phyloP scores from a whole-genome alignment of 2,329 filamentous ascomycete genomes.

The Cercospora sp. region DNA sequence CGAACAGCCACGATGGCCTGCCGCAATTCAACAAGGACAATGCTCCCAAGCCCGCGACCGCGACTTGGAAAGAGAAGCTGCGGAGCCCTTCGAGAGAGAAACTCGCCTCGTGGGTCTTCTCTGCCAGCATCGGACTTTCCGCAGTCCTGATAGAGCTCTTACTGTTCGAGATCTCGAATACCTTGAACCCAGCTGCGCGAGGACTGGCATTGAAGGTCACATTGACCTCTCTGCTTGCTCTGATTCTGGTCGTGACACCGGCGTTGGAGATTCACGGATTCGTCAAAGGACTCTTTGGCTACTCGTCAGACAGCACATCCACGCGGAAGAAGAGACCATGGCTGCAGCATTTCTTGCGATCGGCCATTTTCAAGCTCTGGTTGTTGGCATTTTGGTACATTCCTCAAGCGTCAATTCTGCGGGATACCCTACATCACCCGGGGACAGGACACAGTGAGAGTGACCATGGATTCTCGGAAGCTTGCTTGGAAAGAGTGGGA shows the following conservation, averaged over 20 bases:
- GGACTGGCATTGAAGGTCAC: constrained; percentile 67
- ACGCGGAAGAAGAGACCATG: constrained; percentile 58
- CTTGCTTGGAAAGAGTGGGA: constrained; percentile 66
- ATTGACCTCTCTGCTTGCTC: constrained; percentile 67
- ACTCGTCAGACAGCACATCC: constrained; percentile 64
- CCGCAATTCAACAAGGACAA: constrained; percentile 57
- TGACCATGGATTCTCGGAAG: constrained; percentile 54
- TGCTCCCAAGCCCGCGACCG: constrained; percentile 39
- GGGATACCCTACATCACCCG: constrained; percentile 44
- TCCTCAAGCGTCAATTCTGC: constrained; percentile 40
- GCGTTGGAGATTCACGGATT: constrained; percentile 69
- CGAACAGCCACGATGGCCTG: constrained; percentile 56
- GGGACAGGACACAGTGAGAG: constrained; percentile 38
- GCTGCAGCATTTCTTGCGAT: constrained; percentile 53
- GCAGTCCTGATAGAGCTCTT: constrained; percentile 78
- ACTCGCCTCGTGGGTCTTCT: constrained; percentile 62
- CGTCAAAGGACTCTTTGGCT: constrained; percentile 53
- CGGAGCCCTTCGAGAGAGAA: constrained; percentile 37
- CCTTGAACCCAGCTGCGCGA: constrained; percentile 67
- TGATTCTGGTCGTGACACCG: constrained; percentile 74
- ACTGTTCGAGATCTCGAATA: constrained; percentile 78
- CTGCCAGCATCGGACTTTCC: constrained; percentile 73
- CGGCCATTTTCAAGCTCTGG: constrained; percentile 65
- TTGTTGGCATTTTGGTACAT: constrained; percentile 70
- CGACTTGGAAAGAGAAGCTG: constrained; percentile 22